Percentiles rank a stretch among this genome's conserved stretches.
These are phyloP conservation scores for Meyerozyma carpophila DNA, from an alignment of 1,139 yeast genomes.

Conservation along the genomic window DNA sequence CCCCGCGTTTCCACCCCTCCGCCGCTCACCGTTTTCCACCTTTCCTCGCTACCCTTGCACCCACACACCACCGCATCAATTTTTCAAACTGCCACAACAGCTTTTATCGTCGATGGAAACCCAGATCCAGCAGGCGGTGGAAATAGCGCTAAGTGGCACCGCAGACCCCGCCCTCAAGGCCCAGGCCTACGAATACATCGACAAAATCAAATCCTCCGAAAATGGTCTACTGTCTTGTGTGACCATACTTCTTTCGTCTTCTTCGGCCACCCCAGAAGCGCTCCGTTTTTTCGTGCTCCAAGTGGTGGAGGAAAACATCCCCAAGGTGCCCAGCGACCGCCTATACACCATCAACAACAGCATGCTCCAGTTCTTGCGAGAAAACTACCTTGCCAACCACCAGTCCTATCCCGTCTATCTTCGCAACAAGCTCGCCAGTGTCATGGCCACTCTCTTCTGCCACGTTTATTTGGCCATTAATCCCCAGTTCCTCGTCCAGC, in stretches of 20 bases:
- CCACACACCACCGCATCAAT: not conserved
- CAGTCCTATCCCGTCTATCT: constrained; percentile 54
- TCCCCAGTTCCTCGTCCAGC: constrained; percentile 64
- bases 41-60: not conserved
- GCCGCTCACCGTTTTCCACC: not conserved
- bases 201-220: constrained; percentile 65
- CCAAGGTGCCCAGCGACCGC: constrained; percentile 43
- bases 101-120: constrained; percentile 52
- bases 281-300: constrained; percentile 77
- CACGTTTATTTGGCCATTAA: constrained; percentile 58
- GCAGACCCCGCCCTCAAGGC: constrained; percentile 63
- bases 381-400: constrained; percentile 19
- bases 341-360: constrained; percentile 37
- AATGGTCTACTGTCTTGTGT: constrained; percentile 81
- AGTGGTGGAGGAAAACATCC: constrained; percentile 65
- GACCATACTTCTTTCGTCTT: constrained; percentile 43
- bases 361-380: constrained; percentile 34
- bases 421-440: constrained; percentile 74
- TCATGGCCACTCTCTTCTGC: constrained; percentile 68
- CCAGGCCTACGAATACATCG: constrained; percentile 81
- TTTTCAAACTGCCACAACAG: not conserved
- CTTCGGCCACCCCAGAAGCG: constrained; percentile 37
- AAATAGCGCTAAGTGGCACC: constrained; percentile 78
- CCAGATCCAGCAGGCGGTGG: constrained; percentile 91
- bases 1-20: not conserved